Evolutionary conservation across 2,329 filamentous ascomycete species (phyloP).

Genomic region (Stylonectria norvegica): DNA sequence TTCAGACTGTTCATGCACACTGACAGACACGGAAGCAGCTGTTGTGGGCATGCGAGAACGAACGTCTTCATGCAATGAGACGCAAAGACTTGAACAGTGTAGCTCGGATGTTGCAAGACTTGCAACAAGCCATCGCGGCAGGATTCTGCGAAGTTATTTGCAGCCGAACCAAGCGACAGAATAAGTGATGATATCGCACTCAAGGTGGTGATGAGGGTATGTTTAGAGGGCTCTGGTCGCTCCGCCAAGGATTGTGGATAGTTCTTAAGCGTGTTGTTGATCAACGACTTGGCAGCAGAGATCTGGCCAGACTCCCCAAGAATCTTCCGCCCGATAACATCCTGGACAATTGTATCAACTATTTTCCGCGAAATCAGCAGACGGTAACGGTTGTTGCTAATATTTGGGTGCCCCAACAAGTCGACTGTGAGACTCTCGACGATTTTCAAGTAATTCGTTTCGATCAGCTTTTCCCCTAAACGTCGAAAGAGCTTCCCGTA

Average conservation of each 20-base stretch:
- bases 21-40: conserved; percentile 84
- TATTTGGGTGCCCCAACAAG: conserved; percentile 69
- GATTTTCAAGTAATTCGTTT: conserved; percentile 77
- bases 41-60: conserved; percentile 85
- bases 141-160: conserved; percentile 72
- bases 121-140: conserved; percentile 87
- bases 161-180: conserved; percentile 74
- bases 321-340: conserved; percentile 75
- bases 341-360: conserved; percentile 77
- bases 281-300: conserved; percentile 72
- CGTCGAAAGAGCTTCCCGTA: conserved; percentile 78
- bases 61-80: conserved; percentile 84
- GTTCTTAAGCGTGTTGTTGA: conserved; percentile 89
- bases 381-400: conserved; percentile 82
- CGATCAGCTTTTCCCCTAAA: conserved; percentile 78
- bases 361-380: conserved; percentile 81
- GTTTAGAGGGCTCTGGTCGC: conserved; percentile 82
- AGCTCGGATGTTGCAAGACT: conserved; percentile 89
- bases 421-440: conserved; percentile 78
- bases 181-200: conserved; percentile 78
- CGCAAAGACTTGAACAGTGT: conserved; percentile 89
- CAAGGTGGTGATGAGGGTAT: conserved; percentile 74
- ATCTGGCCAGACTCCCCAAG: conserved; percentile 87
- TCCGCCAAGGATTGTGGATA: conserved; percentile 89
- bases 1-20: conserved; percentile 96